Evolutionary conservation across 805 yeast genomes (phyloP), one percentile per base, ranked within the genome.

Genomic region (Pichia ethanolica): DNA sequence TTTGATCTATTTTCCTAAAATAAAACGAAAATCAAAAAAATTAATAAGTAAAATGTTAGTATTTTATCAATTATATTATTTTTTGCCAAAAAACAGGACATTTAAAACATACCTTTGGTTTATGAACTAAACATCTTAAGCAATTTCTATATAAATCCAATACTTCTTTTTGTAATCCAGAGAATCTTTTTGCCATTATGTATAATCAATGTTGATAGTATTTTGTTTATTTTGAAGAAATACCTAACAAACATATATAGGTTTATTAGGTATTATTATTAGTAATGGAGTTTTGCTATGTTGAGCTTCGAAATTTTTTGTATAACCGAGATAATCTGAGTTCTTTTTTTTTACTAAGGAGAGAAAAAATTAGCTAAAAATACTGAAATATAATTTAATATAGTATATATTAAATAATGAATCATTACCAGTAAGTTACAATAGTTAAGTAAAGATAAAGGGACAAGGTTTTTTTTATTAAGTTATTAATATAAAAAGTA

Each of bases 151-250:
- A 78, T 10, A 78, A 58, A 43, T 67, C 68, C 1, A 79, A 57
- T 1, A 77, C 82, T 52, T 78, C 81, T 52, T 69, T 75, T 53
- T 78, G 82, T 34, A 78, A 60, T 1, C 82, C 83, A 14, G 72
- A 68, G 48, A 63, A 64, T 39, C 54, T 58, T 44, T 53, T 59
- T 9, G 49, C 39, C 56, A 53, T 53, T 25, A 13, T 35, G 33
- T 44, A 3, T 14, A 13, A 6, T 42, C 6, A 5, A 35, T 30
- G 32, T 30, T 7, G 7, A 30, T 30, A 30, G 9, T 30, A 30
- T 7, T 7, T 30, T 1, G 3, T 3, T 7, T 7, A 30, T 3
- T 7, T 9, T 30, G 20, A 2, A 20, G 20, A 20, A 20, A 20
- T 20, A 20, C 20, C 20, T 20, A 20, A 20, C 32, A 9, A 7